phyloP scores from a whole-genome alignment of 257 asterid genomes.

The Striga asiatica region DNA sequence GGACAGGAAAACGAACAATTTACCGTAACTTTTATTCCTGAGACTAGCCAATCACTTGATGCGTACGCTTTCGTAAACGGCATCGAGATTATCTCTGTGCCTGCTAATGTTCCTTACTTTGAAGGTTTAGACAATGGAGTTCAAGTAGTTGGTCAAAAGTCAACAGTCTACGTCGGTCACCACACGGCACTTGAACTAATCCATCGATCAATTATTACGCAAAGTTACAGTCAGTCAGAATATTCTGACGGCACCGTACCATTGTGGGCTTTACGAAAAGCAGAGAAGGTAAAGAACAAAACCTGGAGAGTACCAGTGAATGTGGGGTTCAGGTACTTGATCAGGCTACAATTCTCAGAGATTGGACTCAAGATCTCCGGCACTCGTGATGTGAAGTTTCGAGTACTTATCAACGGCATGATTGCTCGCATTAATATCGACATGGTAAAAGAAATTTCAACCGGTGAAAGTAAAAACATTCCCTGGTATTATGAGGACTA shows the following conservation, averaged over 20 bases:
- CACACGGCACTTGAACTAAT: conserved; percentile 34
- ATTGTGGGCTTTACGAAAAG: conserved; percentile 18
- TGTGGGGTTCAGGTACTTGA: conserved; percentile 43
- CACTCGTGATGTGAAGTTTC: conserved; percentile 21
- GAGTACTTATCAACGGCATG: conserved; percentile 26
- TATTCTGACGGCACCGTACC: conserved; percentile 22
- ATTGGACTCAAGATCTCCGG: conserved; percentile 21
- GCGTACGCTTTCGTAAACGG: conserved; percentile 25
- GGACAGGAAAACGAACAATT: conserved; percentile 11
- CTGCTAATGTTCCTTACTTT: conserved; percentile 12
- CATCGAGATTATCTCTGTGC: conserved; percentile 22
- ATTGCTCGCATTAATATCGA: conserved; percentile 22
- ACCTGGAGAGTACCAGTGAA: conserved; percentile 37
- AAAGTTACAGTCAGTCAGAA: conserved; percentile 19
- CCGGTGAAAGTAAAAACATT: conserved; percentile 13
- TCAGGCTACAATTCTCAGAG: conserved; percentile 43
- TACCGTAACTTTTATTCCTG: conserved; percentile 14
- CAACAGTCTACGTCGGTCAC: conserved; percentile 26
- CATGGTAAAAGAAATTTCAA: conserved; percentile 22
- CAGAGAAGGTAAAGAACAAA: conserved; percentile 1
- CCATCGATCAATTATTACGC: conserved; percentile 20
- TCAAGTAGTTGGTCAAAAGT: conserved; percentile 16
- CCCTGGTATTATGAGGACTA: conserved; percentile 29
- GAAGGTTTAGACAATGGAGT: conserved; percentile 4
- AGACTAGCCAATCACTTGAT: background rate